These are phyloP conservation scores for Pleurozium schreberi DNA, from an alignment of 225 moss, liverwort and hornwort genomes.

Conservation along the genomic window DNA sequence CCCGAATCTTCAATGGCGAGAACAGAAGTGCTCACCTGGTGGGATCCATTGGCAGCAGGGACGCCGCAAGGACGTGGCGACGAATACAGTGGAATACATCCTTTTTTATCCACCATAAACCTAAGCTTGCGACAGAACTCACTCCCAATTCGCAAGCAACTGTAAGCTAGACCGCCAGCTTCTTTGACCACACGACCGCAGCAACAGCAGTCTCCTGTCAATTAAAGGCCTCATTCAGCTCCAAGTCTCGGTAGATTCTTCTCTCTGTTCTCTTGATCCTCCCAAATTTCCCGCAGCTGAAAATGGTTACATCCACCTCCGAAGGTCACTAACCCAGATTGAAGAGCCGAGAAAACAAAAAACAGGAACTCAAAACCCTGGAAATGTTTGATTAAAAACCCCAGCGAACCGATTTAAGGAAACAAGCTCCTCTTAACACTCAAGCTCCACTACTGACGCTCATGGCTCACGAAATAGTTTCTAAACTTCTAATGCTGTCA, in stretches of 20 bases:
- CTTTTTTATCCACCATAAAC: slow-evolving; percentile 40
- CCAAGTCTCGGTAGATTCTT: not conserved
- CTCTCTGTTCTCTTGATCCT: not conserved
- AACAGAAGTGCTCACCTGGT: slow-evolving; percentile 13
- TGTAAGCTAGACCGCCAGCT: not conserved
- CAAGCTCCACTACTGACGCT: not conserved
- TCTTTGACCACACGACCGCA: not conserved
- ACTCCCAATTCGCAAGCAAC: not conserved
- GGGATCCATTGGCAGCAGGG: slow-evolving; percentile 26
- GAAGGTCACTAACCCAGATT: not conserved
- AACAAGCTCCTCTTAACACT: not conserved
- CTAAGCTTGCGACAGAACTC: not conserved
- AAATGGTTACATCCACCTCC: not conserved
- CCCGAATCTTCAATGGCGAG: not conserved
- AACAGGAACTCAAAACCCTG: not conserved
- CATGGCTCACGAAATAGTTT: not conserved
- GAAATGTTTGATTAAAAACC: not conserved
- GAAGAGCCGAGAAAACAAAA: not conserved
- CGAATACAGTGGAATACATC: slow-evolving; percentile 4
- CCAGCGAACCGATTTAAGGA: not conserved
- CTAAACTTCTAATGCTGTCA: not conserved
- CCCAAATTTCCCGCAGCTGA: not conserved
- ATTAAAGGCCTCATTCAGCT: slow-evolving; percentile 17
- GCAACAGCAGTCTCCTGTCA: not conserved
- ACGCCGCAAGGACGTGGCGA: slow-evolving; percentile 4